A percentile compares a stretch with the other conserved stretches of the same genome.
Evolutionary conservation across 495 filamentous ascomycete genomes (phyloP).

Genomic region (Neurospora sp.): DNA sequence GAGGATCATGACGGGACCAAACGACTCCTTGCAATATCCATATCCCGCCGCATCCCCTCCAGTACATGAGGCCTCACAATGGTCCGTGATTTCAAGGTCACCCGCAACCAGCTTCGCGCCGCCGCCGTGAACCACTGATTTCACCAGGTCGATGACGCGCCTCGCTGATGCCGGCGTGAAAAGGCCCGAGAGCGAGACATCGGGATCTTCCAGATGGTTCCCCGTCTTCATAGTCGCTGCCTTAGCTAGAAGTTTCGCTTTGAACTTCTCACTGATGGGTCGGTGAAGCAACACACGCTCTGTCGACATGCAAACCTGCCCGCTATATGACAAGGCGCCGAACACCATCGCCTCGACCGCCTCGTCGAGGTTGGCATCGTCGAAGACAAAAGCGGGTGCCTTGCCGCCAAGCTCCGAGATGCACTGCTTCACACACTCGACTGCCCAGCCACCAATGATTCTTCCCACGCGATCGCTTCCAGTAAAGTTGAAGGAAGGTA

Average conservation of each 20-base stretch:
- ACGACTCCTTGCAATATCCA: slow-evolving; percentile 27
- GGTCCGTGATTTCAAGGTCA: slow-evolving; percentile 15
- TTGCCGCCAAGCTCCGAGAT: slow-evolving; percentile 34
- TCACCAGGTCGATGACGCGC: slow-evolving; percentile 46
- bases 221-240: slow-evolving; percentile 15
- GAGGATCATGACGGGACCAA: slow-evolving; percentile 25
- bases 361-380: too few relatives aligned
- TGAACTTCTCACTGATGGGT: slow-evolving; percentile 19
- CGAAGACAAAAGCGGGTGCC: slow-evolving; percentile 23
- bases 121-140: slow-evolving; percentile 36
- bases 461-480: slow-evolving; percentile 25
- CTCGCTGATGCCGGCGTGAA: slow-evolving; percentile 42
- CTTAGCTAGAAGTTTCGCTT: slow-evolving; percentile 11
- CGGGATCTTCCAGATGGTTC: slow-evolving; percentile 29
- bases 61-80: slow-evolving; percentile 24
- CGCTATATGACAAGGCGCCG: slow-evolving; percentile 20
- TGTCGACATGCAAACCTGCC: slow-evolving; percentile 31
- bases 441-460: slow-evolving; percentile 36
- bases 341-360: slow-evolving; percentile 25
- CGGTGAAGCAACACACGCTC: slow-evolving; percentile 23
- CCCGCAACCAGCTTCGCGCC: slow-evolving; percentile 24
- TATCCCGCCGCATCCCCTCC: slow-evolving; percentile 15
- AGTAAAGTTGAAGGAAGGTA: slow-evolving; percentile 34
- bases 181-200: slow-evolving; percentile 39
- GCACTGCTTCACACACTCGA: slow-evolving; percentile 45